A percentile compares a stretch with the other conserved stretches of the same genome.
phyloP scores from a whole-genome alignment of 2,329 filamentous ascomycete species.

The Aureobasidium sp. region DNA sequence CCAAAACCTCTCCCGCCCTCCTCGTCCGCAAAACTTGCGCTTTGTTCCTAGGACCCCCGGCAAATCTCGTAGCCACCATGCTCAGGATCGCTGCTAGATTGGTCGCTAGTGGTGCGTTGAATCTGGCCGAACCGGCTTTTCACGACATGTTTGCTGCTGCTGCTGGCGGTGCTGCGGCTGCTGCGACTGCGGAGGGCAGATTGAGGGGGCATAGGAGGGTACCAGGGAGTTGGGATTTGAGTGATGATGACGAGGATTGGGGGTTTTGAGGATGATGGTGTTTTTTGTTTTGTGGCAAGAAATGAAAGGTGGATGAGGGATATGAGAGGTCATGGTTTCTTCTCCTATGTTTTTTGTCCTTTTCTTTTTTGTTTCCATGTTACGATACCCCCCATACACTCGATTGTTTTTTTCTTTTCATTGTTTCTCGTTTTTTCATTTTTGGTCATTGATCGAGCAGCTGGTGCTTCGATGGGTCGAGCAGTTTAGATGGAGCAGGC shows the following conservation, averaged over 20 bases:
- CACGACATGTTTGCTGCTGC: conserved; percentile 5
- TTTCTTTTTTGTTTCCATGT: neutral
- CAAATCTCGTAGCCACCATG: conserved; percentile 69
- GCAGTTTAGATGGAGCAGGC: neutral
- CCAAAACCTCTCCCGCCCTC: conserved; percentile 22
- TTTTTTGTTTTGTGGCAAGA: too few relatives aligned
- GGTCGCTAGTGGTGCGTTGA: conserved; percentile 48
- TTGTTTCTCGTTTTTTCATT: neutral
- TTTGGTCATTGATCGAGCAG: neutral
- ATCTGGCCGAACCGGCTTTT: conserved; percentile 9
- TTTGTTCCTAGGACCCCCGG: conserved; percentile 70
- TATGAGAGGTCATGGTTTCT: neutral
- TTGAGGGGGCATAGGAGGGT: conserved; percentile 6
- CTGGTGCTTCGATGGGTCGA: neutral
- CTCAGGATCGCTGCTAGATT: conserved; percentile 73
- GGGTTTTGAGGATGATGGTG: conserved; percentile 8
- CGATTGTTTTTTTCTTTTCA: neutral
- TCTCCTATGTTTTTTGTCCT: neutral
- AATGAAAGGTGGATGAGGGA: neutral
- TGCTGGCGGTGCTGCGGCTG: neutral
- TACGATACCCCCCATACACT: conserved; percentile 6
- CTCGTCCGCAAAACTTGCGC: conserved; percentile 71
- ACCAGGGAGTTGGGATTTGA: conserved; percentile 15
- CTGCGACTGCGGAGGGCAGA: neutral
- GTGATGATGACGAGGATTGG: conserved; percentile 18